Percentiles rank a stretch among this genome's conserved stretches.
Conservation (phyloP, 2,329 filamentous ascomycete species). For the Bipolaris sorokiniana region DNA sequence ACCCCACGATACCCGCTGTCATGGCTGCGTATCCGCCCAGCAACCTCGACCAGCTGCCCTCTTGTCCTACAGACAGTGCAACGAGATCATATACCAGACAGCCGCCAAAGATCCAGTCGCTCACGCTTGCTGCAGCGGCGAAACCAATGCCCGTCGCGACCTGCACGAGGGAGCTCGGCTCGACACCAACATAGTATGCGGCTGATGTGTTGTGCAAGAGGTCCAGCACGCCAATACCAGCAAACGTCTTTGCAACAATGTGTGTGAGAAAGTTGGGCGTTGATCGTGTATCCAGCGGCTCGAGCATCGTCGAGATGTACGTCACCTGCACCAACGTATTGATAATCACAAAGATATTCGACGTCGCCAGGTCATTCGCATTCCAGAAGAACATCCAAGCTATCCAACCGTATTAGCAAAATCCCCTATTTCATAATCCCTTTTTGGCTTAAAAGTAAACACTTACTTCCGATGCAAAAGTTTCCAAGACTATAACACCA, state of each 20-base stretch:
- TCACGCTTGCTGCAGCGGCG: constrained; percentile 55
- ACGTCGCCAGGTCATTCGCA: constrained; percentile 55
- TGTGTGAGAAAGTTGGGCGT: constrained; percentile 63
- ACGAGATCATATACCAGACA: constrained; percentile 66
- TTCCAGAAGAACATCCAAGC: constrained; percentile 71
- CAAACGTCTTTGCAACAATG: constrained; percentile 64
- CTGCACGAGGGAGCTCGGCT: constrained; percentile 57
- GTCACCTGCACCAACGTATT: constrained; percentile 63
- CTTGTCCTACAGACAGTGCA: constrained; percentile 61
- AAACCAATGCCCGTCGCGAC: constrained; percentile 62
- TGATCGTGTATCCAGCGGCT: constrained; percentile 58
- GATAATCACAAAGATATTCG: constrained; percentile 62
- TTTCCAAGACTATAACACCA: constrained; percentile 64
- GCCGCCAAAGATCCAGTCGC: constrained; percentile 67
- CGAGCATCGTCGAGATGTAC: constrained; percentile 59
- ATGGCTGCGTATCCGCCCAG: constrained; percentile 60
- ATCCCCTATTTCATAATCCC: not conserved
- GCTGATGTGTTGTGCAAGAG: constrained; percentile 64
- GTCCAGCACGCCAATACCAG: constrained; percentile 65
- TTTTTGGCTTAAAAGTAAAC: constrained; percentile 24
- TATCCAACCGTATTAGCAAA: constrained; percentile 18
- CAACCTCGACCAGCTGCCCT: constrained; percentile 58
- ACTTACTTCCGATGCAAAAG: constrained; percentile 63
- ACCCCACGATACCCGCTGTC: constrained; percentile 60
- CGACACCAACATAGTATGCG: constrained; percentile 60